Percentiles rank a stretch among this genome's conserved stretches.
Evolutionary conservation across 2,329 filamentous ascomycete genomes (phyloP).

Genomic region (Pseudogymnoascus sp.): DNA sequence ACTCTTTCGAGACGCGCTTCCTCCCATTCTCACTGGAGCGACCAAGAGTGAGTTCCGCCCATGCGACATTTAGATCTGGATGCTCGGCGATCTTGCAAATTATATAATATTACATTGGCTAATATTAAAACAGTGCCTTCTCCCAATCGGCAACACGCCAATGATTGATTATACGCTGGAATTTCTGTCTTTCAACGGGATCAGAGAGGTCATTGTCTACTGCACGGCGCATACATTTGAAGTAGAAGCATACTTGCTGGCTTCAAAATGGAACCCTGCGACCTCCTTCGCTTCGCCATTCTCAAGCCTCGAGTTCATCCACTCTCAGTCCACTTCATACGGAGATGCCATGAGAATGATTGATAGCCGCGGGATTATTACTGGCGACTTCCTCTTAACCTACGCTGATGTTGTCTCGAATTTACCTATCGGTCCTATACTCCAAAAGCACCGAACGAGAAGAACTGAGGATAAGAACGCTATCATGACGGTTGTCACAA

Average conservation of each 20-base stretch:
- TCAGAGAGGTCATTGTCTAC: slow-evolving; percentile 92
- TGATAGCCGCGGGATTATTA: slow-evolving; percentile 76
- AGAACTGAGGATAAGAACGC: slow-evolving; percentile 82
- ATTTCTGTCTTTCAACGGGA: slow-evolving; percentile 88
- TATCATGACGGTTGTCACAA: slow-evolving; percentile 93
- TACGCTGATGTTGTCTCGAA: slow-evolving; percentile 92
- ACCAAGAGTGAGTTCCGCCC: slow-evolving; percentile 61
- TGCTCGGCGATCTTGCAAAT: not conserved
- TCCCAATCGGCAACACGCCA: slow-evolving; percentile 87
- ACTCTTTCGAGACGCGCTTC: slow-evolving; percentile 91
- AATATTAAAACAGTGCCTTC: slow-evolving; percentile 61
- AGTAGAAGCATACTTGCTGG: slow-evolving; percentile 77
- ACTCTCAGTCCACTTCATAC: slow-evolving; percentile 75
- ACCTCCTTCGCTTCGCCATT: slow-evolving; percentile 69
- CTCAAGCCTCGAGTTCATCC: slow-evolving; percentile 72
- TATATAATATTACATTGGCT: slow-evolving; percentile 19
- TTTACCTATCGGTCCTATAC: slow-evolving; percentile 69
- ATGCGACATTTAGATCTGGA: not conserved
- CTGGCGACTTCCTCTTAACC: slow-evolving; percentile 85
- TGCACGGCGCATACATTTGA: slow-evolving; percentile 80
- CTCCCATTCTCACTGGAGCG: slow-evolving; percentile 81
- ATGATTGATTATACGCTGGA: slow-evolving; percentile 97
- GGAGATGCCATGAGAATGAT: slow-evolving; percentile 94
- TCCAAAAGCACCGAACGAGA: slow-evolving; percentile 73
- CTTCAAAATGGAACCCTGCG: slow-evolving; percentile 65